Evolutionary conservation across 306 rosid species (phyloP), one percentile per base, ranked within the genome.

Genomic region (Senna tora): DNA sequence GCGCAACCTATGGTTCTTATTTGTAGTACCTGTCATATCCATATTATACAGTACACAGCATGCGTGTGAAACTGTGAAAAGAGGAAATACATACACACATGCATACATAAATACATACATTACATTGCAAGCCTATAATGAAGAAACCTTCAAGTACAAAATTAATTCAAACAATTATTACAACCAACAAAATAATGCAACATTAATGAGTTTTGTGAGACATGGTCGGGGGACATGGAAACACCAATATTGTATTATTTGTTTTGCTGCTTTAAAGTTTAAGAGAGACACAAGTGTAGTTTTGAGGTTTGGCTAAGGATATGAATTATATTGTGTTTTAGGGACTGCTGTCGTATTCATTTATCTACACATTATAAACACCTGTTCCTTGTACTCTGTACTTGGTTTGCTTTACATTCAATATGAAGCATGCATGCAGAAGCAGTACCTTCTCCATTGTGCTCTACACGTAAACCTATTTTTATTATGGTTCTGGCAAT

Each of bases 201-300:
- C 62, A 65, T 53, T 75, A 59, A 71, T 33, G 53, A 42, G 7
- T 66, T 58, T 81, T 22, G 67, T 12, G 55, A 68, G 77, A 50
- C 49, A 43, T 71, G 75, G 81, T 66, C 34, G 71, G 84, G 78
- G 81, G 61, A 72, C 68, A 81, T 58, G 59, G 68, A 60, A 76
- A 56, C 63, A 76, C 11, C 38, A 1, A 59, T 55, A n/a, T n/a
- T n/a, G 54, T 13, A 58, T 52, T 43, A 51, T 75, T 4, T 64
- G 47, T 55, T 64, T 39, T 51, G 49, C 52, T 41, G 53, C 54
- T 25, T 45, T 69, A 55, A 81, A 67, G 28, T 25, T 52, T 25
- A 68, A 22, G 71, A 72, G 78, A 34, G 71, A 76, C 78, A 66
- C 21, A 17, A 2, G 53, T n/a, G n/a, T n/a, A 54, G 73, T 47